Conservation (phyloP, 2,329 filamentous ascomycete genomes). For the Fusarium napiforme region DNA sequence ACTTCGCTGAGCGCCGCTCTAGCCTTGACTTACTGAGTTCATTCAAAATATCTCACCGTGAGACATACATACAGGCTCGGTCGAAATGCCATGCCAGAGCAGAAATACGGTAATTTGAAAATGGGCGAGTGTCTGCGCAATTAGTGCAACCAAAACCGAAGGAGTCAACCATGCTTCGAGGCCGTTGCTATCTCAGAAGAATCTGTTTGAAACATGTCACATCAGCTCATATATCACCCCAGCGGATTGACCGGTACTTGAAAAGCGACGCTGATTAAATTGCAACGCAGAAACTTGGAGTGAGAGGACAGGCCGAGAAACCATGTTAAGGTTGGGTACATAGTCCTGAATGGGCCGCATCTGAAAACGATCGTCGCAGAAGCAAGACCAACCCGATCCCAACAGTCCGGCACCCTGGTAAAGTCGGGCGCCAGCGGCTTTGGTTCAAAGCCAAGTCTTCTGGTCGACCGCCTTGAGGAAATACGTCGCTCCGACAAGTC, state of each 20-base stretch:
- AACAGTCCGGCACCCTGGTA: conserved; percentile 36
- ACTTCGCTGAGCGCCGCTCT: conserved; percentile 30
- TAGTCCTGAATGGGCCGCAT: conserved; percentile 25
- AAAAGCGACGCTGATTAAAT: conserved; percentile 6
- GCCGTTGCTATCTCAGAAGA: not conserved
- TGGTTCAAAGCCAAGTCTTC: conserved; percentile 42
- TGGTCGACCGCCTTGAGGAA: conserved; percentile 33
- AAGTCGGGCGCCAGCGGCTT: conserved; percentile 42
- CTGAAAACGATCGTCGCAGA: conserved; percentile 30
- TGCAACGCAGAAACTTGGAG: conserved; percentile 7
- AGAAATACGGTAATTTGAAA: not conserved
- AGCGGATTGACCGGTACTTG: conserved; percentile 13
- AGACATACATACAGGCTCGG: conserved; percentile 6
- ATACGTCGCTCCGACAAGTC: conserved; percentile 21
- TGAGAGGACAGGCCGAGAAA: not conserved
- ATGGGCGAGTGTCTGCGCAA: not conserved
- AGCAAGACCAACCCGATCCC: conserved; percentile 24
- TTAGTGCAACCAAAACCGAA: not conserved
- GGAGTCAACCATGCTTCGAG: not conserved
- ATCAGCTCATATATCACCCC: not conserved
- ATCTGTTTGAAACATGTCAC: not conserved
- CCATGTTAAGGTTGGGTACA: conserved; percentile 11
- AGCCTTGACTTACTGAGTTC: not conserved
- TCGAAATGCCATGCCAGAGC: not conserved
- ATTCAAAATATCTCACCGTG: conserved; percentile 21